A percentile compares a stretch with the other conserved stretches of the same genome.
Evolutionary conservation across 164 flowering plant genomes (phyloP).

Genomic region (Umbilicus rupestris): DNA sequence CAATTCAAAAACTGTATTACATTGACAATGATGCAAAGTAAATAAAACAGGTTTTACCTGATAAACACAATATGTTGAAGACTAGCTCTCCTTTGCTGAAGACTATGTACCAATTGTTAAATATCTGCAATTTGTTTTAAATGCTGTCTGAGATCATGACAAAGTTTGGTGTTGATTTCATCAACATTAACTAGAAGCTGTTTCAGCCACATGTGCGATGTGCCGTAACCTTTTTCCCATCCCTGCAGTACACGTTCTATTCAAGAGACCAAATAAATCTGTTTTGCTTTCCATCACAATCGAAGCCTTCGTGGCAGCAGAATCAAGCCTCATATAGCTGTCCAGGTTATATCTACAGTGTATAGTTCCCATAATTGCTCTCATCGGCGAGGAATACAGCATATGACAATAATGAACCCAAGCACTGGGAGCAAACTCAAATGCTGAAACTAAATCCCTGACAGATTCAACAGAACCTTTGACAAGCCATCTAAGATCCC

Average conservation of each 20-base stretch:
- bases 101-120: constrained; percentile 55
- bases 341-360: constrained; percentile 46
- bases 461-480: constrained; percentile 84
- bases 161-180: constrained; percentile 65
- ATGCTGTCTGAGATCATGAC: constrained; percentile 89
- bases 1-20: neutral
- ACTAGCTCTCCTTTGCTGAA: constrained; percentile 66
- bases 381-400: constrained; percentile 85
- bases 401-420: constrained; percentile 71
- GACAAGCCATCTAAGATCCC: constrained; percentile 80
- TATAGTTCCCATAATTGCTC: constrained; percentile 70
- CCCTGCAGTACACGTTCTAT: constrained; percentile 97
- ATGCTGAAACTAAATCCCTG: constrained; percentile 61
- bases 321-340: constrained; percentile 86
- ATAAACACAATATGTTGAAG: constrained; percentile 77
- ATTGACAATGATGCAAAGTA: neutral
- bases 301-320: constrained; percentile 92
- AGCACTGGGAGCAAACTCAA: constrained; percentile 71
- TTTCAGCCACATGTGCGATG: constrained; percentile 91
- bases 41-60: constrained; percentile 38
- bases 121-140: constrained; percentile 84
- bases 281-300: constrained; percentile 90
- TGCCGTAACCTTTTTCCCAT: constrained; percentile 90
- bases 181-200: constrained; percentile 79
- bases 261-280: constrained; percentile 91